Evolutionary conservation across 2,329 filamentous ascomycete species (phyloP).

Genomic region (Pseudopyrenochaeta lycopersici): DNA sequence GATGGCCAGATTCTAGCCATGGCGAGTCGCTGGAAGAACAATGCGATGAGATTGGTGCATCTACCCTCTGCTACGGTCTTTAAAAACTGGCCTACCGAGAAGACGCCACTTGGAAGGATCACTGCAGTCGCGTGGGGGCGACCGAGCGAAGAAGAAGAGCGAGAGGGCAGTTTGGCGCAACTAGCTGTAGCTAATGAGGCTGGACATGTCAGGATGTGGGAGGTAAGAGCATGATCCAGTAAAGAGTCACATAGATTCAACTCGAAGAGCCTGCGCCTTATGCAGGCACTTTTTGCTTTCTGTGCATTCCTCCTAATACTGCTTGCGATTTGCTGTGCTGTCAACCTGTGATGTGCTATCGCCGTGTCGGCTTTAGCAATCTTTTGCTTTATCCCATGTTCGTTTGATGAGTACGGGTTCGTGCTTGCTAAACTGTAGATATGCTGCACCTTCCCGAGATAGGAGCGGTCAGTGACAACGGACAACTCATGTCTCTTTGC

Average conservation of each 20-base stretch:
- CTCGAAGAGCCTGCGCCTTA: not conserved
- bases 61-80: slow-evolving; percentile 93
- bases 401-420: not conserved
- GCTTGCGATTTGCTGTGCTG: not conserved
- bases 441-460: slow-evolving; percentile 8
- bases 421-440: not conserved
- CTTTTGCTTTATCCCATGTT: not conserved
- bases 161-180: slow-evolving; percentile 68
- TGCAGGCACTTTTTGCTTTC: not conserved
- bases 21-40: slow-evolving; percentile 85
- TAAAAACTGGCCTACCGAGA: slow-evolving; percentile 93
- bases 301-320: not conserved
- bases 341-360: not conserved
- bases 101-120: slow-evolving; percentile 86
- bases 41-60: slow-evolving; percentile 87
- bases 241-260: not conserved
- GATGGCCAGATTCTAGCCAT: slow-evolving; percentile 92
- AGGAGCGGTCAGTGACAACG: slow-evolving; percentile 1
- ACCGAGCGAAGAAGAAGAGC: slow-evolving; percentile 58
- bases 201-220: slow-evolving; percentile 90
- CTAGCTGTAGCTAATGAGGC: slow-evolving; percentile 88
- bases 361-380: not conserved
- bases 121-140: slow-evolving; percentile 63
- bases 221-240: slow-evolving; percentile 56
- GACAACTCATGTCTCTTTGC: not conserved